Base-by-base conservation (phyloP, 768 basidiomycete species). In the Mycena floridula region DNA sequence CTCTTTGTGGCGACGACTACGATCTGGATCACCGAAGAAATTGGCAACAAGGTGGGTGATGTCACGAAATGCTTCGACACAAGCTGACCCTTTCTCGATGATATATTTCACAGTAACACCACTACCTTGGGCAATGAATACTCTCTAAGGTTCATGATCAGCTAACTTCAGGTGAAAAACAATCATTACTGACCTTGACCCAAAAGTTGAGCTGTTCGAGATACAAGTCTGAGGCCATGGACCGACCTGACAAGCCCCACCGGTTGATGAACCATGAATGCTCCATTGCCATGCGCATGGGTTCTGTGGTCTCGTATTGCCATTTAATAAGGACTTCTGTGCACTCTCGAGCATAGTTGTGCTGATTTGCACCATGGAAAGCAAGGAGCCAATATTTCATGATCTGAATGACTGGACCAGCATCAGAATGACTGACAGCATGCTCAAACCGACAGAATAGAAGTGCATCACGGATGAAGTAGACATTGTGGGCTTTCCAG, bases 391-490 rank as follows among this genome's bases (percentile, higher is more conserved):
- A 53, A 8, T 46, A 47, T 42, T 62, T 61, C n/a, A 63, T 50
- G 4, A 54, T 42, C 4, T 47, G 39, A 11, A 59, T 21, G 16
- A 60, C 37, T 8, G 49, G 50, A 1, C 60, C 61, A 3, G 59
- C 55, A 39, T 60, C 54, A 1, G 50, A 60, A 21, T 22, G 24
- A 37, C 57, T 59, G 45, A 66, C 60, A 1, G 55, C 58, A 35
- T 60, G 50, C 27, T 58, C 54, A 37, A 66, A 64, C 28, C 57
- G 52, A 16, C 53, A 51, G 32, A 60, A 53, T 9, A 60, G 26
- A 0, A 65, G 49, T 0, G 56, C 56, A 48, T 65, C 64, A 0
- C 61, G 57, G 20, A 61, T 52, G 50, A 63, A 66, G 15, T 59
- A 52, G 12, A 57, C 30, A 0, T 53, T 53, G 36, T 54, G 54